Conservation (phyloP, 805 yeast genomes). For the Pichia sporocuriosa region DNA sequence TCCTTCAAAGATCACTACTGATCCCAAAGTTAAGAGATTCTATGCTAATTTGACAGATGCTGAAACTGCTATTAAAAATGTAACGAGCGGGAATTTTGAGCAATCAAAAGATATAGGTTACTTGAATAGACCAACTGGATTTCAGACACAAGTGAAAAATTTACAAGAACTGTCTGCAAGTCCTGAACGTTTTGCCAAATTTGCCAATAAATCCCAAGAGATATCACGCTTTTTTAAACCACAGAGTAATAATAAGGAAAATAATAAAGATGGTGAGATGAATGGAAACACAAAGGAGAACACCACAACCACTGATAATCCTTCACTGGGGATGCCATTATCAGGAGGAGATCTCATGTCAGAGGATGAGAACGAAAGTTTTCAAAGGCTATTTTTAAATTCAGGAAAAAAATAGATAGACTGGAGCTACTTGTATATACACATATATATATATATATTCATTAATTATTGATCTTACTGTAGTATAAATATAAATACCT, state of each 20-base stretch:
- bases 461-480: no score
- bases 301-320: background rate
- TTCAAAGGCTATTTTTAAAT: background rate
- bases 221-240: background rate
- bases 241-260: background rate
- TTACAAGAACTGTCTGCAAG: conserved; percentile 3
- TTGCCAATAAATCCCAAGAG: background rate
- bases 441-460: background rate
- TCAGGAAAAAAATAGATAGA: background rate
- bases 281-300: background rate
- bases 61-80: conserved; percentile 21
- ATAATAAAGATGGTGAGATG: background rate
- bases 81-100: no score
- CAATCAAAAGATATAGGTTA: background rate
- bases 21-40: conserved; percentile 63
- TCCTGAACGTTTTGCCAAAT: conserved; percentile 8
- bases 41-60: conserved; percentile 44
- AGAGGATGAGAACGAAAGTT: conserved; percentile 4
- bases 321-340: no score
- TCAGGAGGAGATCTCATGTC: no score
- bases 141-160: conserved; percentile 6
- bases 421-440: no score
- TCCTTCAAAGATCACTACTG: conserved; percentile 56
- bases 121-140: background rate
- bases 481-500: no score